A percentile compares a stretch with the other conserved stretches of the same genome.
phyloP scores from a whole-genome alignment of 2,329 filamentous ascomycete genomes.

The Leptographium radiaticola region DNA sequence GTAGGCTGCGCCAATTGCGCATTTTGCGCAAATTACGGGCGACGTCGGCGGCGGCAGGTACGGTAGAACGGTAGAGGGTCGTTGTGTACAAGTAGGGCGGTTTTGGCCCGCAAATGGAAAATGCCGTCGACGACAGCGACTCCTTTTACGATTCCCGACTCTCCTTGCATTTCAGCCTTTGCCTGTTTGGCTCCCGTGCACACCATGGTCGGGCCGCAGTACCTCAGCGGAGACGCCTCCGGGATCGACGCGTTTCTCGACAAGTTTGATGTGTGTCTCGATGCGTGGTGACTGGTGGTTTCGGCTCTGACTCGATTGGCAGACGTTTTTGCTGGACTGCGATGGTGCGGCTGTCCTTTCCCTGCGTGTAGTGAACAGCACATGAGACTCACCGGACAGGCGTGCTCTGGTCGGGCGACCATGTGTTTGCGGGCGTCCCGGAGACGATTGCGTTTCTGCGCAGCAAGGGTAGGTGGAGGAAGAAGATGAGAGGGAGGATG shows the following conservation, averaged over 20 bases:
- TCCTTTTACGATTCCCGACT: no score
- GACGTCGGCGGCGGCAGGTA: no score
- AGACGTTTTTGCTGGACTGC: constrained; percentile 94
- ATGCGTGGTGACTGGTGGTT: neutral
- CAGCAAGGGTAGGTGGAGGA: constrained; percentile 54
- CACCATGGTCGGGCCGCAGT: constrained; percentile 26
- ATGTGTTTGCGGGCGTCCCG: constrained; percentile 71
- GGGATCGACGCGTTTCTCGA: constrained; percentile 75
- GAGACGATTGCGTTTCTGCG: constrained; percentile 77
- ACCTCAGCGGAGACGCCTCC: constrained; percentile 66
- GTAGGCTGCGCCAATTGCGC: no score
- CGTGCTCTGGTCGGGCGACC: constrained; percentile 92
- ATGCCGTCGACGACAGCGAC: no score
- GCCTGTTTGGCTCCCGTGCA: neutral
- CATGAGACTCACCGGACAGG: constrained; percentile 35
- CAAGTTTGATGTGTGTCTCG: constrained; percentile 69
- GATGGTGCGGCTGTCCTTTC: constrained; percentile 54
- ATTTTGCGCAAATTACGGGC: no score
- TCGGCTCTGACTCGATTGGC: neutral
- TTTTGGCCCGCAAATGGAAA: no score
- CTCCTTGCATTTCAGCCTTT: no score
- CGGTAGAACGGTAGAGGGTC: no score
- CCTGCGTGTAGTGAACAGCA: neutral
- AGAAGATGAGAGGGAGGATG: no score
- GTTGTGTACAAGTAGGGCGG: no score